phyloP scores from a whole-genome alignment of 208 protist genomes.

The Crithidia thermophila region DNA sequence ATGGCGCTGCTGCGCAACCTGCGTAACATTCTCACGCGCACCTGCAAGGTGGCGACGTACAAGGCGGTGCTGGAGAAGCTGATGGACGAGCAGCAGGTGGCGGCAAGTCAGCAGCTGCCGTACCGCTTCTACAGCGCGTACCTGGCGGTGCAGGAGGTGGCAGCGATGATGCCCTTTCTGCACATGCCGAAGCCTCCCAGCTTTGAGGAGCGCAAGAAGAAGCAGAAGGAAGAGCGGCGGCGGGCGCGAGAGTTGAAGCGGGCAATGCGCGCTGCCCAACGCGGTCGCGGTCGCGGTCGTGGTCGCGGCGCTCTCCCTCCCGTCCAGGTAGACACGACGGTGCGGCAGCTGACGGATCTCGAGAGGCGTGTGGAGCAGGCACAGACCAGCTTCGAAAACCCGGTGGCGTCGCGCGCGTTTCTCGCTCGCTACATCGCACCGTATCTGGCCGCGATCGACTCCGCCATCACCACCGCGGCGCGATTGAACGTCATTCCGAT shows the following conservation, averaged over 20 bases:
- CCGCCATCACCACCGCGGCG: conserved; percentile 75
- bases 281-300: conserved; percentile 30
- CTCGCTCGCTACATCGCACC: conserved; percentile 3
- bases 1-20: conserved; percentile 96
- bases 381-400: conserved; percentile 17
- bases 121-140: conserved; percentile 94
- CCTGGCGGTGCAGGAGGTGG: conserved; percentile 66
- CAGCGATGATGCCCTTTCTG: not conserved
- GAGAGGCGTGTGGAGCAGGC: conserved; percentile 1
- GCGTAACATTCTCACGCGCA: conserved; percentile 92
- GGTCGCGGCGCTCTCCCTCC: conserved; percentile 48
- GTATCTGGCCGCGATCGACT: conserved; percentile 65
- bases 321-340: too few species aligned
- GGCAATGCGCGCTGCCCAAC: not conserved
- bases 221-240: not conserved
- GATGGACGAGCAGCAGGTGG: conserved; percentile 69
- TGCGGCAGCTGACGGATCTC: conserved; percentile 66
- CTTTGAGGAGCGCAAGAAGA: not conserved
- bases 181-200: not conserved
- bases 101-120: conserved; percentile 88
- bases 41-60: conserved; percentile 67
- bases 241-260: not conserved
- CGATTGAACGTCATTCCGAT: conserved; percentile 92
- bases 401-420: conserved; percentile 6
- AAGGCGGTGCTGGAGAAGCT: conserved; percentile 41